These are phyloP conservation scores for Coemansia sp. DNA, from an alignment of 192 early-diverging fungal species.

Conservation along the genomic window DNA sequence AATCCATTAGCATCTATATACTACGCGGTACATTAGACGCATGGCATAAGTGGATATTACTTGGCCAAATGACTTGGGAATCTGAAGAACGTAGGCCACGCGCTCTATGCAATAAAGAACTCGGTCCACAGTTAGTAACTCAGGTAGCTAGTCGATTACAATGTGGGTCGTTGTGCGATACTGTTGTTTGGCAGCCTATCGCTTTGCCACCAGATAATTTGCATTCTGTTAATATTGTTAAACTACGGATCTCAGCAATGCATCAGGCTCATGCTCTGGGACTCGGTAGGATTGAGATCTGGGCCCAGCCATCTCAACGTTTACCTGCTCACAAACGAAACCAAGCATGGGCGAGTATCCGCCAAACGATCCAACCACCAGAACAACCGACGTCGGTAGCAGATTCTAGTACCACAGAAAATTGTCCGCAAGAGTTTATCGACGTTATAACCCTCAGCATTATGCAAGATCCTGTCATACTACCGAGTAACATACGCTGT, in stretches of 20 bases:
- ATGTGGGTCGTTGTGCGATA: background rate
- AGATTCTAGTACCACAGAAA: background rate
- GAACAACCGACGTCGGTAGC: background rate
- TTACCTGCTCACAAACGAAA: constrained; percentile 12
- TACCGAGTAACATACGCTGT: constrained; percentile 19
- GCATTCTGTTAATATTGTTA: constrained; percentile 17
- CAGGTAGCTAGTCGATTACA: background rate
- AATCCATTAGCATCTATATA: constrained; percentile 2
- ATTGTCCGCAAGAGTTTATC: constrained; percentile 33
- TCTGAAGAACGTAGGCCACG: background rate
- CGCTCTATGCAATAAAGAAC: constrained; percentile 19
- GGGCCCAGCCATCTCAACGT: constrained; percentile 35
- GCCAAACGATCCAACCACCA: background rate
- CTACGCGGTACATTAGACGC: background rate
- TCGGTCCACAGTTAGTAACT: constrained; percentile 4
- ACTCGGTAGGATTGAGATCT: constrained; percentile 25
- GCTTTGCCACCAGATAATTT: background rate
- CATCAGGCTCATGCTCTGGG: constrained; percentile 19
- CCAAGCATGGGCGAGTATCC: constrained; percentile 2
- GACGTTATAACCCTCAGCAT: constrained; percentile 32
- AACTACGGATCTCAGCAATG: constrained; percentile 20
- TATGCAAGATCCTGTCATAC: constrained; percentile 33
- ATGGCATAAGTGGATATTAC: constrained; percentile 9
- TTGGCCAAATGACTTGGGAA: constrained; percentile 10
- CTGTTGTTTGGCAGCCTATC: constrained; percentile 15